A percentile compares a stretch with the other conserved stretches of the same genome.
These are phyloP conservation scores for Kluyveromyces starmeri DNA, from an alignment of 805 yeast genomes.

Conservation along the genomic window DNA sequence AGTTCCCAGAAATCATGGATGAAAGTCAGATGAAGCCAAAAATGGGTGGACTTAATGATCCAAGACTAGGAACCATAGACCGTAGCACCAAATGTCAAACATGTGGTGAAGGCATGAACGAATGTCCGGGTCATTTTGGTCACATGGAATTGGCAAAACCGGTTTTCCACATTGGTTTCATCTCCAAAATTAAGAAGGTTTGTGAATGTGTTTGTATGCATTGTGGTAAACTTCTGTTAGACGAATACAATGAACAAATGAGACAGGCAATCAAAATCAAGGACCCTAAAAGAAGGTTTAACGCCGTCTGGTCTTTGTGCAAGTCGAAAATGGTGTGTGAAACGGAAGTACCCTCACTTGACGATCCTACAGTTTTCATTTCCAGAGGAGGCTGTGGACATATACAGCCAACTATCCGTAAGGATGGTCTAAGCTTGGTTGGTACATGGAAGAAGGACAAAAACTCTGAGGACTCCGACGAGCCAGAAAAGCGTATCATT, in stretches of 20 bases:
- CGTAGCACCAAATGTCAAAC: constrained; percentile 97
- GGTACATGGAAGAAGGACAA: constrained; percentile 97
- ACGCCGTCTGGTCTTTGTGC: constrained; percentile 92
- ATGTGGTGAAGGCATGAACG: constrained; percentile 98
- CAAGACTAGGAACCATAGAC: constrained; percentile 94
- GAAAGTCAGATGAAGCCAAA: constrained; percentile 91
- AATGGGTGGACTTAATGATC: constrained; percentile 95
- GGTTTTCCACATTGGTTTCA: constrained; percentile 94
- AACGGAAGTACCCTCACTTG: constrained; percentile 65
- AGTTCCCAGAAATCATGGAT: constrained; percentile 99
- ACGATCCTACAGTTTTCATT: constrained; percentile 41
- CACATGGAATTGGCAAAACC: constrained; percentile 98
- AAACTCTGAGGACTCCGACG: constrained; percentile 66
- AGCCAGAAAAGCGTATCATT: constrained; percentile 84
- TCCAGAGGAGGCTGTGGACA: constrained; percentile 98
- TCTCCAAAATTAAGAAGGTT: constrained; percentile 86
- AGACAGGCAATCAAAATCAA: constrained; percentile 81
- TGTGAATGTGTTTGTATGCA: constrained; percentile 98
- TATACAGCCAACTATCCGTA: constrained; percentile 88
- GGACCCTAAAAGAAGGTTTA: constrained; percentile 93
- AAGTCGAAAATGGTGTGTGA: constrained; percentile 94
- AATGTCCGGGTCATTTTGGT: constrained; percentile 99
- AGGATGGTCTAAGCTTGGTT: constrained; percentile 91
- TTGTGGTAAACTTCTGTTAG: constrained; percentile 89
- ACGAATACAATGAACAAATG: constrained; percentile 61